These are phyloP conservation scores for Firmiana major DNA, from an alignment of 345 rosid genomes.

Conservation along the genomic window DNA sequence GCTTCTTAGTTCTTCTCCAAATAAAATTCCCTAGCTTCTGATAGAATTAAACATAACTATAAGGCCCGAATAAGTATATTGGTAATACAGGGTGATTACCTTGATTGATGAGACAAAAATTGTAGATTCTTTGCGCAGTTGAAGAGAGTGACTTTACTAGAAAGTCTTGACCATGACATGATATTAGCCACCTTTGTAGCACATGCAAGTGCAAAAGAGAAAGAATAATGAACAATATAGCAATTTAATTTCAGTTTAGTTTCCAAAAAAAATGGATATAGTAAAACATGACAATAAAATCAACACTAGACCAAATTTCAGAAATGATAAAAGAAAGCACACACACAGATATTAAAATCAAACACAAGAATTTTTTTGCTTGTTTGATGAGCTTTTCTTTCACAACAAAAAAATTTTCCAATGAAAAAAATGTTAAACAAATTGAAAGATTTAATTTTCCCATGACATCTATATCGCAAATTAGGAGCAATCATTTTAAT, in stretches of 20 bases:
- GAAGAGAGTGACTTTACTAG: conserved; percentile 10
- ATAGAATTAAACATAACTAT: background rate
- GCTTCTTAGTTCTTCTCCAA: background rate
- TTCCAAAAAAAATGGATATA: background rate
- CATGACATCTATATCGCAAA: background rate
- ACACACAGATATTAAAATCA: background rate
- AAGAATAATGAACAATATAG: background rate
- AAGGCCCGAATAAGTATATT: background rate
- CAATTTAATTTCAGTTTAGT: background rate
- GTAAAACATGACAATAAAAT: background rate
- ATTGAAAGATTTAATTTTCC: background rate
- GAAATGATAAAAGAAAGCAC: background rate
- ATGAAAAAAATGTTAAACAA: background rate
- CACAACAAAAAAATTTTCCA: background rate
- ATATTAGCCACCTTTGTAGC: background rate
- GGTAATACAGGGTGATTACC: conserved; percentile 17
- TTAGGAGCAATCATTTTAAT: conserved; percentile 25
- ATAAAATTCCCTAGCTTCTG: background rate
- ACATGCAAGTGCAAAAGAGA: background rate
- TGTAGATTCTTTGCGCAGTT: background rate
- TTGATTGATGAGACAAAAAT: conserved; percentile 13
- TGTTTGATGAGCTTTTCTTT: background rate
- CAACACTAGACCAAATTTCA: background rate
- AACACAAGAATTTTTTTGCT: background rate
- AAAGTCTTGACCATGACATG: conserved; percentile 34